These are phyloP conservation scores for Tulasnella sp. DNA, from an alignment of 768 basidiomycete genomes.

Conservation along the genomic window DNA sequence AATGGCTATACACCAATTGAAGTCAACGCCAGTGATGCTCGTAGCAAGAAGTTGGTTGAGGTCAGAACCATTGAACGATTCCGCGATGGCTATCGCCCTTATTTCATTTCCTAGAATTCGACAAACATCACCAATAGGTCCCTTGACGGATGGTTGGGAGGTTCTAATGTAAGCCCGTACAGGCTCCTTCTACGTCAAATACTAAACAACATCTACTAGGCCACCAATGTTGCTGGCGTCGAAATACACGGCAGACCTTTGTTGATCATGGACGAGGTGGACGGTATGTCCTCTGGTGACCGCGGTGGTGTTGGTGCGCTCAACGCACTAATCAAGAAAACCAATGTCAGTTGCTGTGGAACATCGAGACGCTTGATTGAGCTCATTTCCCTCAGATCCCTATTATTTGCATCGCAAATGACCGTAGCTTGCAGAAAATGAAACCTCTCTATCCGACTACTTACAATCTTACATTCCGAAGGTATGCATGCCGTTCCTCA, in stretches of 20 bases:
- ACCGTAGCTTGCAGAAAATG: constrained; percentile 73
- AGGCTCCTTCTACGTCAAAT: background rate
- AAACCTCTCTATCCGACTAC: constrained; percentile 69
- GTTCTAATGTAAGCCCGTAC: constrained; percentile 32
- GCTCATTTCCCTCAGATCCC: constrained; percentile 50
- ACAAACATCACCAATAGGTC: constrained; percentile 86
- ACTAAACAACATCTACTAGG: constrained; percentile 31
- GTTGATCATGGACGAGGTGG: constrained; percentile 98
- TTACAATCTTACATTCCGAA: constrained; percentile 62
- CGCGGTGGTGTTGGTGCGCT: constrained; percentile 92
- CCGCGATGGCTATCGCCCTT: background rate
- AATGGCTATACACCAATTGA: constrained; percentile 89
- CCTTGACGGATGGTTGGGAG: constrained; percentile 72
- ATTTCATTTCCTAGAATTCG: constrained; percentile 41
- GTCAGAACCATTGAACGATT: constrained; percentile 28
- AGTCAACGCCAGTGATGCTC: constrained; percentile 86
- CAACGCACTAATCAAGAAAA: constrained; percentile 84
- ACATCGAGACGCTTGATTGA: background rate
- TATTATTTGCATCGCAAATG: constrained; percentile 96
- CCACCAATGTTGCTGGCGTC: constrained; percentile 56
- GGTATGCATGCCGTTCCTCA: constrained; percentile 34
- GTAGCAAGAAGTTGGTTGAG: constrained; percentile 96
- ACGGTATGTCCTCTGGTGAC: constrained; percentile 98
- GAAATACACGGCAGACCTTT: constrained; percentile 67
- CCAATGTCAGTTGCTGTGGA: constrained; percentile 42